Base-by-base conservation (phyloP, 768 basidiomycete genomes). In the Lentinula sp. region DNA sequence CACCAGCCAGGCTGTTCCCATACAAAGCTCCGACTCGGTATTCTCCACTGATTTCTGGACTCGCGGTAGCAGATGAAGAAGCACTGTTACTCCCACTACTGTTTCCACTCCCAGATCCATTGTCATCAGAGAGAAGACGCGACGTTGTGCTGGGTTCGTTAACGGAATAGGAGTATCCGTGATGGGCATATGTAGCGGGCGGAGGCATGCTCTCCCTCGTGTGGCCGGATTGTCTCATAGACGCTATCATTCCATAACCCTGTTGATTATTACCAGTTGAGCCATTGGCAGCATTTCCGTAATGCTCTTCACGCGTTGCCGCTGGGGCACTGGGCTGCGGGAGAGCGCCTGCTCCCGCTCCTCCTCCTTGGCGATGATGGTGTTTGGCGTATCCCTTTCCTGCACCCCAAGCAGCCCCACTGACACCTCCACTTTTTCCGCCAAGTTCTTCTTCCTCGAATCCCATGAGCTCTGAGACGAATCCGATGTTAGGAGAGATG, bases 401-500 rank as follows among this genome's bases (percentile, higher is more conserved):
- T 62, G 70, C 65, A 57, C 70, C 68, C 66, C 74, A 68, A 75
- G 45, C 59, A 23, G 40, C 59, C 2, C 59, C 49, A 34, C 50
- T 60, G 5, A 91, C 89, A 42, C 88, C 89, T 34, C 85, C 75
- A 11, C 83, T 84, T 75, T 92, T 85, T 57, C 90, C 79, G 62
- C 95, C 86, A 54, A 95, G 77, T 73, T 96, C 91, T 69, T 87
- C 79, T 69, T 96, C 94, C 75, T 98, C 95, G 68, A 95, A 97
- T 51, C 86, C 89, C 95, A 97, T 97, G 46, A 98, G 82, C 73
- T 97, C 95, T 4, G 92, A 93, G 48, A 98, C 94, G 73, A 98
- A 98, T 6, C 96, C 96, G 64, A 98, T 96, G 70, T 97, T 98
- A 9, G 95, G 96, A 13, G 92, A 95, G 65, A 98, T 96, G 65